Conservation (phyloP, 345 rosid species). For the Punica granatum region DNA sequence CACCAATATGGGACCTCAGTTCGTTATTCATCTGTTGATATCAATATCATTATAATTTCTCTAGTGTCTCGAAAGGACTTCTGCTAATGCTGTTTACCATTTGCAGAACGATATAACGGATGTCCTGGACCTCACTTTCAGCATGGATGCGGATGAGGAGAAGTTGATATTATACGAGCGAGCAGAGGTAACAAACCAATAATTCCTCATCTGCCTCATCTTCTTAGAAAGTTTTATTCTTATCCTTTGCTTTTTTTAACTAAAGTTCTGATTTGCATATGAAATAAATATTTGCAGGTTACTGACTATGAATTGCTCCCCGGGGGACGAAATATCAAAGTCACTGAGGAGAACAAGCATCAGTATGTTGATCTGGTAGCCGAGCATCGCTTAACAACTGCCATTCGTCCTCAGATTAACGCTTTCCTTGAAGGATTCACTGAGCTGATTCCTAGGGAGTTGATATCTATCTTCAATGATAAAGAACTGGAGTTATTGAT, state of each 20-base stretch:
- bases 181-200: slow-evolving; percentile 37
- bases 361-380: slow-evolving; percentile 83
- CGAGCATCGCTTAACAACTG: slow-evolving; percentile 89
- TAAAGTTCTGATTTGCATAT: slow-evolving; percentile 10
- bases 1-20: not conserved
- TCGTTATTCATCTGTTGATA: not conserved
- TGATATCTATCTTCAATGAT: slow-evolving; percentile 84
- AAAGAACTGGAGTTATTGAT: slow-evolving; percentile 89
- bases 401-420: slow-evolving; percentile 95
- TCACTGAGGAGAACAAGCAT: slow-evolving; percentile 93
- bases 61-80: not conserved
- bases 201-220: not conserved
- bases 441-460: slow-evolving; percentile 67
- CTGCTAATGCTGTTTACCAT: slow-evolving; percentile 7
- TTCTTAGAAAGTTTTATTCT: not conserved
- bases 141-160: slow-evolving; percentile 98
- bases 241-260: not conserved
- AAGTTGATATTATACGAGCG: slow-evolving; percentile 77
- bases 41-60: not conserved
- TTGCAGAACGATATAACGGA: slow-evolving; percentile 86
- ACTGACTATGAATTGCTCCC: slow-evolving; percentile 90
- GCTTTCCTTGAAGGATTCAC: slow-evolving; percentile 86
- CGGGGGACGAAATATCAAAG: slow-evolving; percentile 85
- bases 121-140: slow-evolving; percentile 77
- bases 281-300: slow-evolving; percentile 41